These are phyloP conservation scores for Houttuynia cordata DNA, from an alignment of 164 flowering plant genomes.

Conservation along the genomic window DNA sequence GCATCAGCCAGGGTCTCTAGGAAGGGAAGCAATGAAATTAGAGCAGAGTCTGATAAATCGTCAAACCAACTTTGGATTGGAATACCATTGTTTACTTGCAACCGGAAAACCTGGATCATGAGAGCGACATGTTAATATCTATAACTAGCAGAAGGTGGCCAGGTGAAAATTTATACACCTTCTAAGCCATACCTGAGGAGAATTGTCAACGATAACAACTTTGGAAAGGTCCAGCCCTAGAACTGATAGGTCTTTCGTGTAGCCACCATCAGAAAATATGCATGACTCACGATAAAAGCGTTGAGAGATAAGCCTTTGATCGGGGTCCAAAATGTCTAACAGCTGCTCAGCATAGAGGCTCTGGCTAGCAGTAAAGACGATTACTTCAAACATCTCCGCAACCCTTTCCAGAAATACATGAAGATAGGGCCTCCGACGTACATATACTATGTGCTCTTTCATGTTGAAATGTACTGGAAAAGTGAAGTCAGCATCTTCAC, in stretches of 20 bases:
- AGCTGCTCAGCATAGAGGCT: conserved; percentile 88
- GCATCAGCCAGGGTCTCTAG: conserved; percentile 61
- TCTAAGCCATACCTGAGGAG: conserved; percentile 66
- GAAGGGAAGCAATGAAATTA: conserved; percentile 62
- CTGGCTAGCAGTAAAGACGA: conserved; percentile 92
- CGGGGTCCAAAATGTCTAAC: conserved; percentile 75
- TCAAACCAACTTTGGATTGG: conserved; percentile 89
- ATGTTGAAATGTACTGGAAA: conserved; percentile 68
- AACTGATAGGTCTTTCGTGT: conserved; percentile 86
- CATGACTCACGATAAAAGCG: conserved; percentile 94
- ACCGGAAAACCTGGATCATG: conserved; percentile 73
- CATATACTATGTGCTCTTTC: conserved; percentile 89
- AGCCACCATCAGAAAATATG: conserved; percentile 69
- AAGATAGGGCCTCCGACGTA: conserved; percentile 75
- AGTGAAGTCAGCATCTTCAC: conserved; percentile 84
- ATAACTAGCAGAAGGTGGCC: not conserved
- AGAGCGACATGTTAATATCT: conserved; percentile 1
- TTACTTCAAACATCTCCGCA: conserved; percentile 84
- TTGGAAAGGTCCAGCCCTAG: conserved; percentile 91
- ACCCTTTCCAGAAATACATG: conserved; percentile 62
- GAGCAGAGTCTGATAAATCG: conserved; percentile 62
- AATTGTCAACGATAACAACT: conserved; percentile 87
- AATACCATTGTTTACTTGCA: conserved; percentile 93
- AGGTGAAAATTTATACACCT: not conserved
- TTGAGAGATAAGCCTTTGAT: conserved; percentile 54